Base-by-base conservation (phyloP, 2,329 filamentous ascomycete genomes). In the Penicillium sp. region DNA sequence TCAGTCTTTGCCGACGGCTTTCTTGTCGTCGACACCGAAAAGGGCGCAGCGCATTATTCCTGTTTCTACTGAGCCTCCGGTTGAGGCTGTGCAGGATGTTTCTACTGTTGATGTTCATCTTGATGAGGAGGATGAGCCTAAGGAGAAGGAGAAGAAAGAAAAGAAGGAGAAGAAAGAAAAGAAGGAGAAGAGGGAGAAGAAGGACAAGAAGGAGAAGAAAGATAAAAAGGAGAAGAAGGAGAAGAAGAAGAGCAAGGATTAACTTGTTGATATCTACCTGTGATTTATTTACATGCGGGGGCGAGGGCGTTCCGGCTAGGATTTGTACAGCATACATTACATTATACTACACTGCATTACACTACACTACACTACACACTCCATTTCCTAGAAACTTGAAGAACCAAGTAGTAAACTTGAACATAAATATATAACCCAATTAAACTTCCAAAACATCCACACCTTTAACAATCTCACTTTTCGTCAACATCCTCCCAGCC, bases 401-500 rank as follows among this genome's bases (percentile, higher is more conserved):
- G 7, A 27, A 27, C 26, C 26, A 27, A 27, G 10, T 7, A 27
- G 10, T 27, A 27, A 27, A 27, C 6, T n/a, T n/a, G 10, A 27
- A 13, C n/a, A 13, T 20, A 23, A 26, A 24, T 7, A 12, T 18
- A 39, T 12, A 39, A 17, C 5, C 12, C 8, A 32, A 21, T 21
- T 34, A 33, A 33, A 45, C 8, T 12, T 13, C 52, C 59, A 78
- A 61, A 29, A 76, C 59, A 69, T 79, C 75, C 41, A 73, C 60
- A 3, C 75, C 76, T n/a, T 51, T 80, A 68, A 87, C 73, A 41
- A 97, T 75, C 67, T 96, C 83, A 56, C 77, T 84, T 84, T 96
- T 97, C 47, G 77, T 80, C 1, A 89, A 87, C 91, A 97, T 96
- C 72, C 85, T 89, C 30, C 84, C 84, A 58, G 84, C 78, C 54